A percentile compares a stretch with the other conserved stretches of the same genome.
Conservation (phyloP, 1,139 yeast genomes). For the Scheffersomyces illinoinensis region DNA sequence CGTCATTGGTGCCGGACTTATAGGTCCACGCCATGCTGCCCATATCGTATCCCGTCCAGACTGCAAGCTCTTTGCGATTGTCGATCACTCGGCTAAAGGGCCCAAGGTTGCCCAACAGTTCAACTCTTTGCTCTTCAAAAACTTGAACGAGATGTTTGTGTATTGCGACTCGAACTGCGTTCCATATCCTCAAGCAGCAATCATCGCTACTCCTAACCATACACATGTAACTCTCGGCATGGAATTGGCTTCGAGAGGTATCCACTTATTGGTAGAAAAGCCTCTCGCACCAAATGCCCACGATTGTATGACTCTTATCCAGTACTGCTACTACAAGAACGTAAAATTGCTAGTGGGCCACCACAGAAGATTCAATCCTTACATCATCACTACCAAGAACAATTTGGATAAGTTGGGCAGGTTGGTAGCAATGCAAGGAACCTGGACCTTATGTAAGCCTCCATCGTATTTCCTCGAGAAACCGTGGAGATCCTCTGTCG, state of each 20-base stretch:
- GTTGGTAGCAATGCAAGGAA: constrained; percentile 41
- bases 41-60: constrained; percentile 24
- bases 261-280: constrained; percentile 42
- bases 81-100: constrained; percentile 43
- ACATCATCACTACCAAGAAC: constrained; percentile 35
- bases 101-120: constrained; percentile 30
- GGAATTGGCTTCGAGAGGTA: constrained; percentile 34
- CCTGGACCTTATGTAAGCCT: constrained; percentile 42
- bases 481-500: constrained; percentile 39
- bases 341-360: constrained; percentile 44
- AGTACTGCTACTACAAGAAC: constrained; percentile 22
- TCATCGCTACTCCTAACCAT: constrained; percentile 45
- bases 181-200: constrained; percentile 41
- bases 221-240: constrained; percentile 38
- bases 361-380: constrained; percentile 47
- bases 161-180: constrained; percentile 24
- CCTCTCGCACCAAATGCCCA: constrained; percentile 41
- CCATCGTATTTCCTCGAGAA: constrained; percentile 36
- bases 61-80: constrained; percentile 33
- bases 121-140: constrained; percentile 25
- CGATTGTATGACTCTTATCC: constrained; percentile 35
- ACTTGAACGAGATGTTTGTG: constrained; percentile 27
- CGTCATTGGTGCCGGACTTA: constrained; percentile 25
- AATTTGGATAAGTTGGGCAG: constrained; percentile 31
- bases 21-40: constrained; percentile 26